These are phyloP conservation scores for Spergularia marina DNA, from an alignment of 148 eudicot genomes.

Conservation along the genomic window DNA sequence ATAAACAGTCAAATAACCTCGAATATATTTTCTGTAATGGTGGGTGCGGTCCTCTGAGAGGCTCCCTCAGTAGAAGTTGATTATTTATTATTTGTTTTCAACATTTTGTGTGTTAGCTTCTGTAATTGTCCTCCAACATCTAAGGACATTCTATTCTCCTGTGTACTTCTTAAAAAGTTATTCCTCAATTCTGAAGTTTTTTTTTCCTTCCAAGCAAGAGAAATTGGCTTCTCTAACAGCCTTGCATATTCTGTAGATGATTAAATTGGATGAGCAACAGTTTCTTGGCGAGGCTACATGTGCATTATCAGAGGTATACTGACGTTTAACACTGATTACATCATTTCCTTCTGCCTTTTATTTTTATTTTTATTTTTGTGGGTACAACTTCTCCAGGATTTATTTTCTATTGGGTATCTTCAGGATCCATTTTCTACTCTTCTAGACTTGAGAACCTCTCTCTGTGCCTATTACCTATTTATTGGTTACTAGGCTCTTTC, in stretches of 20 bases:
- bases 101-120: not conserved
- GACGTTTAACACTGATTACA: not conserved
- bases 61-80: not conserved
- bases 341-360: not conserved
- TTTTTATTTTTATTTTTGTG: not conserved
- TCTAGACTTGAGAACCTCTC: not conserved
- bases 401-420: too few relatives aligned
- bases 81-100: not conserved
- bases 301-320: conserved; percentile 75
- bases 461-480: not conserved
- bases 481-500: conserved; percentile 1
- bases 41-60: not conserved
- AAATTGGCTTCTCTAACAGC: conserved; percentile 14
- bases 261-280: conserved; percentile 93
- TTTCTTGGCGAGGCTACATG: conserved; percentile 94
- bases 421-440: not conserved
- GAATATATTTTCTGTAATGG: not conserved
- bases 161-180: not conserved
- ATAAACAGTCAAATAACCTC: not conserved
- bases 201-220: conserved; percentile 10
- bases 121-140: not conserved
- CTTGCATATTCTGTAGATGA: conserved; percentile 46
- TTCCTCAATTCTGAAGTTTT: not conserved
- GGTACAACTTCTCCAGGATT: not conserved
- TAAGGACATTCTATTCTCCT: not conserved